phyloP scores from a whole-genome alignment of 2,329 filamentous ascomycete species.

The Lojkania enalia region DNA sequence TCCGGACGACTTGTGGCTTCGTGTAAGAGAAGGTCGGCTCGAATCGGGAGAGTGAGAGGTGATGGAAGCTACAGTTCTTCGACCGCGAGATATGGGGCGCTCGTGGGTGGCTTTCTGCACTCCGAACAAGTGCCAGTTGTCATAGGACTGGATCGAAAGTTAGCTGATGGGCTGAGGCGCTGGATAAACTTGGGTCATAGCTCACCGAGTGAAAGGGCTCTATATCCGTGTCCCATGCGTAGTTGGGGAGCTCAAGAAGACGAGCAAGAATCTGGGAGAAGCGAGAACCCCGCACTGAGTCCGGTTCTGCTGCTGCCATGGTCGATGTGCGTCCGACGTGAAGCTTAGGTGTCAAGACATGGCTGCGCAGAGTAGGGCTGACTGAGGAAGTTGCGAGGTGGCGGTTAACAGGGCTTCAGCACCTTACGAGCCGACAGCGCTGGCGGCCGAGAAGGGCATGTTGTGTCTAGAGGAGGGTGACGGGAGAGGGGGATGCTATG shows the following conservation, averaged over 20 bases:
- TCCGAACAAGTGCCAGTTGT: conserved; percentile 72
- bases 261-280: conserved; percentile 41
- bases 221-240: conserved; percentile 46
- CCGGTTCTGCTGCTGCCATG: conserved; percentile 20
- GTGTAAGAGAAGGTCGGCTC: conserved; percentile 28
- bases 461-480: too few relatives aligned
- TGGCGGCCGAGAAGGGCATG: too few relatives aligned
- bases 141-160: conserved; percentile 65
- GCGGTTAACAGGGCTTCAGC: too few relatives aligned
- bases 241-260: conserved; percentile 44
- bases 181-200: neutral
- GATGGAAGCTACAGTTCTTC: conserved; percentile 28
- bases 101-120: conserved; percentile 29
- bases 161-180: too few relatives aligned
- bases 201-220: conserved; percentile 53
- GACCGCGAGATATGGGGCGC: conserved; percentile 28
- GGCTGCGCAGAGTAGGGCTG: too few relatives aligned
- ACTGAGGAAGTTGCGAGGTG: too few relatives aligned
- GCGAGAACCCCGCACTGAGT: conserved; percentile 23
- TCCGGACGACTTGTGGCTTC: conserved; percentile 39
- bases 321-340: conserved; percentile 16
- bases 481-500: too few relatives aligned
- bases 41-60: conserved; percentile 35
- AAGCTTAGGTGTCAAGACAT: too few relatives aligned
- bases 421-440: too few relatives aligned